phyloP scores from a whole-genome alignment of 306 rosid genomes.

The Medicago ruthenica region DNA sequence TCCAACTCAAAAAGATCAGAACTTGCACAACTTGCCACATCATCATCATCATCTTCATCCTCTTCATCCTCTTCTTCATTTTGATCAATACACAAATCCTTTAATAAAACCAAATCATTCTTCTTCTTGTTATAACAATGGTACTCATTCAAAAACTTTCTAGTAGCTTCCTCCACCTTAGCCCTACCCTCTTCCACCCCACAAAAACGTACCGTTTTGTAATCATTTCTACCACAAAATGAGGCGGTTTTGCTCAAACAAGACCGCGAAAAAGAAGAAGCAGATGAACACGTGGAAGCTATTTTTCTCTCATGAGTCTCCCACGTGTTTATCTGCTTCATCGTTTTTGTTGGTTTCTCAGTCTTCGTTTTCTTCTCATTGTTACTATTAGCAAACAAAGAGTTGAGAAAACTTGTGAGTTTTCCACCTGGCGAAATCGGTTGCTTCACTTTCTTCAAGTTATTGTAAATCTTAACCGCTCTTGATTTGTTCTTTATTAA shows the following conservation, averaged over 20 bases:
- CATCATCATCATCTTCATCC: constrained; percentile 56
- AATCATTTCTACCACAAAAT: not conserved
- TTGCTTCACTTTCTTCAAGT: constrained; percentile 84
- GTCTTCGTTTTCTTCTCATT: constrained; percentile 8
- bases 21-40: constrained; percentile 76
- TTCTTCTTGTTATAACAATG: constrained; percentile 43
- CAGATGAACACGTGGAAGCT: constrained; percentile 61
- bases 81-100: constrained; percentile 38
- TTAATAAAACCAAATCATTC: constrained; percentile 44
- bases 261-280: constrained; percentile 77
- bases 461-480: constrained; percentile 77
- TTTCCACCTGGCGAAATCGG: constrained; percentile 90
- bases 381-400: constrained; percentile 49
- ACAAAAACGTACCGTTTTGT: constrained; percentile 37
- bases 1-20: constrained; percentile 97
- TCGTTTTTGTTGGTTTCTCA: not conserved
- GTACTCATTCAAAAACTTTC: constrained; percentile 59
- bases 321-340: not conserved
- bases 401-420: constrained; percentile 72
- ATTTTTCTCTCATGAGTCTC: constrained; percentile 34
- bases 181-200: constrained; percentile 39
- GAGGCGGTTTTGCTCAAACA: constrained; percentile 73
- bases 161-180: constrained; percentile 53
- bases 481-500: constrained; percentile 71
- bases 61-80: not conserved